Base-by-base conservation (phyloP, 2,329 filamentous ascomycete genomes). In the Metarhizium album region DNA sequence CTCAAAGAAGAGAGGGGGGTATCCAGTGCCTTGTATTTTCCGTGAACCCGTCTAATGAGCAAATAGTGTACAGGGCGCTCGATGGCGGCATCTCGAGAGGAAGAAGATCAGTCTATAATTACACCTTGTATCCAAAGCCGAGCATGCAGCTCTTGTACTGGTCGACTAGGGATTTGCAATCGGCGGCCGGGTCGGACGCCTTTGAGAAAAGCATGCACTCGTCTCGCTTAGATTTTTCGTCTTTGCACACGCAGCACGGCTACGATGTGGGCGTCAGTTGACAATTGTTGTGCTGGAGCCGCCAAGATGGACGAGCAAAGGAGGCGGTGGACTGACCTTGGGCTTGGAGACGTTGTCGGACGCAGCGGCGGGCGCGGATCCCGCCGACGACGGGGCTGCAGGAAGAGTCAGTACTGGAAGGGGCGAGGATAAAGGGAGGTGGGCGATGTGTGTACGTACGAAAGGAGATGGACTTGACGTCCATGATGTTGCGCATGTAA, bases 131-230 rank as follows among this genome's bases (percentile, higher is more conserved):
- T 16, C 93, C 93, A 63, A 86, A 97, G 11, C 89, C 86, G 52
- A 83, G 82, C 93, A 98, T 97, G 70, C 93, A 98, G 59, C 72
- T 82, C 72, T 83, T 84, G 74, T 98, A 98, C 65, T 87, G 83
- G 27, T 88, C 81, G 56, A 98, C 86, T 55, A 88, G 78, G 47
- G 83, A 79, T 68, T 83, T 79, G 77, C 93, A 98, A 62, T 94
- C 90, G 63, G 81, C 78, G 61, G 87, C 80, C 38, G 93, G 88
- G 64, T 96, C 86, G 63, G 84, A 78, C 54, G 87, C 78, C 55
- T 81, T 90, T 51, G 89, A 95, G 74, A 97, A 96, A 51, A 98
- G 86, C 91, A 98, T 97, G 76, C 93, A 98, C 71, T 98, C 90
- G 73, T 98, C 93, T 56, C 93, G 88, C 60, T 79, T 79, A 38